A percentile compares a stretch with the other conserved stretches of the same genome.
phyloP scores from a whole-genome alignment of 2,329 filamentous ascomycete genomes.

The Sporothrix pallida region DNA sequence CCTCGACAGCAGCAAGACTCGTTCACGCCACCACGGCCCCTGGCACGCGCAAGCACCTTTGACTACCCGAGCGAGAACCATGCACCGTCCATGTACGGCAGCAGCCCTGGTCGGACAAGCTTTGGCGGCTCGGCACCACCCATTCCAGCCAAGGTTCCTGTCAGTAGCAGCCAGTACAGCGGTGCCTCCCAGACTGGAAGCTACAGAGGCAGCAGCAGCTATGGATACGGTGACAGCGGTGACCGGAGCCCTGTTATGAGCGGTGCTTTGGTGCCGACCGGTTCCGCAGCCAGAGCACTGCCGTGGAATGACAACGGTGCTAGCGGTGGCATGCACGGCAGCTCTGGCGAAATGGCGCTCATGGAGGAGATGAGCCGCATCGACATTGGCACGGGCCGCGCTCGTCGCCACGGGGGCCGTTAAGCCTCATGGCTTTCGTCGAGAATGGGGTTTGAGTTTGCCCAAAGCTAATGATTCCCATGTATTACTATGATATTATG shows the following conservation, averaged over 20 bases:
- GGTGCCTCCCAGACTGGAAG: constrained; percentile 1
- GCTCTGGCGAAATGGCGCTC: constrained; percentile 61
- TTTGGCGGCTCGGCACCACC: constrained; percentile 55
- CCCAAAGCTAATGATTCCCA: constrained; percentile 14
- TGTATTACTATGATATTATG: background rate
- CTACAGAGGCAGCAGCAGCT: constrained; percentile 27
- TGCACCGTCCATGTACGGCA: constrained; percentile 46
- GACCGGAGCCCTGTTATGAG: constrained; percentile 43
- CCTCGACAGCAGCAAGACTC: constrained; percentile 57
- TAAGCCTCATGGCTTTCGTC: background rate
- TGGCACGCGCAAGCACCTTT: constrained; percentile 57
- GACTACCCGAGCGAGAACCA: constrained; percentile 62
- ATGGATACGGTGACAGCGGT: constrained; percentile 24
- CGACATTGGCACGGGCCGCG: constrained; percentile 67
- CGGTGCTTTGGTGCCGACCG: constrained; percentile 39
- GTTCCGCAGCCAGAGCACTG: constrained; percentile 7
- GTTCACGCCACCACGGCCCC: constrained; percentile 53
- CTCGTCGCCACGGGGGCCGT: constrained; percentile 52
- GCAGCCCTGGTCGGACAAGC: constrained; percentile 40
- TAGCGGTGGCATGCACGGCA: constrained; percentile 45
- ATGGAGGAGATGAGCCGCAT: constrained; percentile 74
- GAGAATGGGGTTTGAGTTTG: constrained; percentile 5
- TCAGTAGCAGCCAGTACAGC: constrained; percentile 43
- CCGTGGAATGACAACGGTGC: constrained; percentile 35
- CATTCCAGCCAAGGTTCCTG: constrained; percentile 73